A percentile compares a stretch with the other conserved stretches of the same genome.
Conservation (phyloP, 768 basidiomycete species). For the Lentinula sp. region DNA sequence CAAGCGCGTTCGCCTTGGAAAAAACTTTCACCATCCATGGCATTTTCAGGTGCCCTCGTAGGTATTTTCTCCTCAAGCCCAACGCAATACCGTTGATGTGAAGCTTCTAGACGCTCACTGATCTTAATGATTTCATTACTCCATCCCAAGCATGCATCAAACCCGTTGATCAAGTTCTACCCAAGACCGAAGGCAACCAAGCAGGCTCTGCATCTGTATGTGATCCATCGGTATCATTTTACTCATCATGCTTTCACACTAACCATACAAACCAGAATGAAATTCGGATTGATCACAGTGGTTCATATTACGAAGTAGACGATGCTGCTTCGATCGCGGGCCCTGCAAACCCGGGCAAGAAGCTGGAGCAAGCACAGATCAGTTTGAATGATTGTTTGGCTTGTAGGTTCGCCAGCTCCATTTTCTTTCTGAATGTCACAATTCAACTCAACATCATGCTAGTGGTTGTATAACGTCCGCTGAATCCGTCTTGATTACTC, state of each 20-base stretch:
- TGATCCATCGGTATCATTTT: not conserved
- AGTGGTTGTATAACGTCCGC: conserved; percentile 99
- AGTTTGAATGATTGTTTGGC: conserved; percentile 97
- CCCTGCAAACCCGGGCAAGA: conserved; percentile 29
- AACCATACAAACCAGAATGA: conserved; percentile 57
- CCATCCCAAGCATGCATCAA: conserved; percentile 98
- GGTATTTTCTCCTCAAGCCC: conserved; percentile 18
- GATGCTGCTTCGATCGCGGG: conserved; percentile 9
- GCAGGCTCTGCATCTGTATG: conserved; percentile 32
- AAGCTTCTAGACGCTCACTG: conserved; percentile 68
- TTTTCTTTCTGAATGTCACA: not conserved
- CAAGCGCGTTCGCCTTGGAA: not conserved
- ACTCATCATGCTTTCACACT: not conserved
- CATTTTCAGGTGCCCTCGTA: conserved; percentile 84
- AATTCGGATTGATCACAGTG: conserved; percentile 81
- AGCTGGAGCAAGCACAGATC: conserved; percentile 90
- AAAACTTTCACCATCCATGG: conserved; percentile 38
- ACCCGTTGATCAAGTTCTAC: conserved; percentile 54
- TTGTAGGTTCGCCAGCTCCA: conserved; percentile 66
- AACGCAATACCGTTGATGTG: not conserved
- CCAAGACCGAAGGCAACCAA: conserved; percentile 24
- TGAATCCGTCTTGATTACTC: conserved; percentile 92
- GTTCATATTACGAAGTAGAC: conserved; percentile 82
- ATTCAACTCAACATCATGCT: conserved; percentile 1
- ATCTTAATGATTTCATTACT: conserved; percentile 95